Evolutionary conservation across 306 rosid species (phyloP).

Genomic region (Sechiopsis laciniata): DNA sequence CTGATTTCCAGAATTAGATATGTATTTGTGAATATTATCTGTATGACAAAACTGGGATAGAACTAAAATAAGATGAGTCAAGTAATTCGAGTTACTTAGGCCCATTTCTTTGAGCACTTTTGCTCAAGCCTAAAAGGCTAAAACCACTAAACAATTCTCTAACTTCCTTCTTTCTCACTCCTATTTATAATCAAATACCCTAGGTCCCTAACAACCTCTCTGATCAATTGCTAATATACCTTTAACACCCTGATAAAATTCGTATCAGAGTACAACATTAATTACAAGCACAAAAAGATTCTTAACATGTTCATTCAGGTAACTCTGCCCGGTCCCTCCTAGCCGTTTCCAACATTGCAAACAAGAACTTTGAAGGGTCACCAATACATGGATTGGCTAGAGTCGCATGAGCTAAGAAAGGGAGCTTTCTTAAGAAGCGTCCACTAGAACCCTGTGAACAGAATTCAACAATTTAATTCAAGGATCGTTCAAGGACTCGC

Average conservation of each 20-base stretch:
- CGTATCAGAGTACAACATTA: neutral
- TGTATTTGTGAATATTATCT: neutral
- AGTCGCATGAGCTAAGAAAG: constrained; percentile 76
- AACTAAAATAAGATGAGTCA: no score
- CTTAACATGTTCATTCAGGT: constrained; percentile 45
- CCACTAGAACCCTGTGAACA: constrained; percentile 79
- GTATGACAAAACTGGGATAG: no score
- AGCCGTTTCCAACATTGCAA: constrained; percentile 70
- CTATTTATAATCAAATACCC: neutral
- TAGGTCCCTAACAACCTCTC: neutral
- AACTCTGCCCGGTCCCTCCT: constrained; percentile 76
- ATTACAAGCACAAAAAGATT: constrained; percentile 18
- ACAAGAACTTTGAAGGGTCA: constrained; percentile 60
- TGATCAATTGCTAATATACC: neutral
- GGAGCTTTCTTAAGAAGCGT: constrained; percentile 79
- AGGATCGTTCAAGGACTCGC: neutral
- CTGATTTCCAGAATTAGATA: neutral
- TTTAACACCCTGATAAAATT: neutral
- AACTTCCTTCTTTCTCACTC: no score
- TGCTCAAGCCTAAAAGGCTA: no score
- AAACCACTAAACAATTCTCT: no score
- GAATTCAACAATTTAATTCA: constrained; percentile 1
- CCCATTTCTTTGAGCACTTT: no score
- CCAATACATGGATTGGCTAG: constrained; percentile 58
- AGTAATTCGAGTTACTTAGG: no score